Base-by-base conservation (phyloP, 1,284 basidiomycete species). In the Schizophyllum amplum region DNA sequence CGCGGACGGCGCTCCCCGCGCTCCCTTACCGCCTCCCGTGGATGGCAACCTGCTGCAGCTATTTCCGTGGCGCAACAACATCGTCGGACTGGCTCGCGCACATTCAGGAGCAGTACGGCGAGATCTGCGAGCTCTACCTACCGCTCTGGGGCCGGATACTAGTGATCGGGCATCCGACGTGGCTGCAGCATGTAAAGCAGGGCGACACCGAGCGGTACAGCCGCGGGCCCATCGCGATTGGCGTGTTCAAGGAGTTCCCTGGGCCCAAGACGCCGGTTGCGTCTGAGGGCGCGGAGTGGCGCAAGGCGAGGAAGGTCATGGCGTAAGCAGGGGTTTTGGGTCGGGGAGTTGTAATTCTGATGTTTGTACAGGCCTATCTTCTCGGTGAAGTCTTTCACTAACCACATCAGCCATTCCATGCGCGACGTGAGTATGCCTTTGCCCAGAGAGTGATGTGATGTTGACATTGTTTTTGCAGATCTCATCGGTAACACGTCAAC, bases 81-180 rank as follows among this genome's bases (percentile, higher is more conserved):
- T 60, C 59, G 47, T 59, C 65, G 13, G 47, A 51, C n/a, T 59
- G 56, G 54, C 47, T 64, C 26, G 52, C 57, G 21, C 27, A 54
- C 22, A 52, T 66, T 42, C 20, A 55, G 4, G 50, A 55, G 5
- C 55, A 23, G 11, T 67, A 64, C 42, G 66, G 66, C 20, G 58
- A 62, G 3, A 48, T 67, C 20, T 65, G 59, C 56, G 66, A 64
- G 2, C 63, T 66, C 47, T 67, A 66, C 3, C 48, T 67, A 21
- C 66, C 65, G 4, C 33, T 51, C 6, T 65, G 60, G 59, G 66
- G 66, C 0, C 54, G 66, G 47, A 58, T 33, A 20, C 62, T 68
- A 21, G 59, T 66, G 11, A 65, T 68, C 49, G 62, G 65, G 21
- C 54, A 61, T 7, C 66, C 66, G n/a, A 63, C 62, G 33, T 68